Conservation (phyloP, 2,329 filamentous ascomycete species). For the Penicillium sp. region DNA sequence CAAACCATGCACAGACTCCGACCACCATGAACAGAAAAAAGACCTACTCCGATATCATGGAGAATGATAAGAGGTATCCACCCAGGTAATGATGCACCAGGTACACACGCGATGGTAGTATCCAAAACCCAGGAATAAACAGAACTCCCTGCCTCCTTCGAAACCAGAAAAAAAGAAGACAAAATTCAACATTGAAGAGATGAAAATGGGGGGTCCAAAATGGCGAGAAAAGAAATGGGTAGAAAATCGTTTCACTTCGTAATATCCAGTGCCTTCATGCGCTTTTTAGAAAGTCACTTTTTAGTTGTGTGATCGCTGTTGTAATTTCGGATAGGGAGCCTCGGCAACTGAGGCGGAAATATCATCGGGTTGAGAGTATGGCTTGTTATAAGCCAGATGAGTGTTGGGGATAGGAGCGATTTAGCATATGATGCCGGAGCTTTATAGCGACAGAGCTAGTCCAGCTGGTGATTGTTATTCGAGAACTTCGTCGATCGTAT, state of each 20-base stretch:
- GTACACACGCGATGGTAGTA: conserved; percentile 19
- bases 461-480: conserved; percentile 25
- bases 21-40: conserved; percentile 12
- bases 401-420: no score
- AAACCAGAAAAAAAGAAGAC: conserved; percentile 8
- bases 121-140: conserved; percentile 15
- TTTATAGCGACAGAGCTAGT: background rate
- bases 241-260: conserved; percentile 25
- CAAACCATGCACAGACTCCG: conserved; percentile 23
- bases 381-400: background rate
- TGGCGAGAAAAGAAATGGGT: conserved; percentile 8
- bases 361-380: background rate
- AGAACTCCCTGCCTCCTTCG: conserved; percentile 19
- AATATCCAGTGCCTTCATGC: conserved; percentile 17
- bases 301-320: background rate
- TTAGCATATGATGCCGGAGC: no score
- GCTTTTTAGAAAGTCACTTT: conserved; percentile 12
- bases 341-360: background rate
- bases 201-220: background rate
- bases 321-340: background rate
- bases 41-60: conserved; percentile 15
- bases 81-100: conserved; percentile 24
- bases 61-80: conserved; percentile 18
- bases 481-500: conserved; percentile 37
- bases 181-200: background rate